Conservation (phyloP, 2,329 filamentous ascomycete species). For the Hypomyces perniciosus region DNA sequence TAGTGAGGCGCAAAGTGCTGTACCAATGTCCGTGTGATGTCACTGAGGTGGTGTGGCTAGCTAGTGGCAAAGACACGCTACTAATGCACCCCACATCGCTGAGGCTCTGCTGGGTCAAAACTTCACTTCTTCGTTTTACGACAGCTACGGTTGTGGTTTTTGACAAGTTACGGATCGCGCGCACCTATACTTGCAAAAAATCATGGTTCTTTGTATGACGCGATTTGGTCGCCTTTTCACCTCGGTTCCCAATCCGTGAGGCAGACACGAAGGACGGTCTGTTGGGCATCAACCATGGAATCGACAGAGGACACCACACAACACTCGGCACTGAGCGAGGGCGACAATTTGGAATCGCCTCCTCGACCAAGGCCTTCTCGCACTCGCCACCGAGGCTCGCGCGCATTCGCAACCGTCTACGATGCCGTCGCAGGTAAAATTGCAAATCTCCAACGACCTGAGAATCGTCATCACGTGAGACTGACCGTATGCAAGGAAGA, state of each 20-base stretch:
- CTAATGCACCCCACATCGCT: constrained; percentile 11
- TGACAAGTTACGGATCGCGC: no score
- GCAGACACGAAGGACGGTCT: neutral
- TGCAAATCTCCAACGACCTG: constrained; percentile 5
- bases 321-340: neutral
- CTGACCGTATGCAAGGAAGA: constrained; percentile 26
- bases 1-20: neutral
- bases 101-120: neutral
- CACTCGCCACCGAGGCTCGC: constrained; percentile 16
- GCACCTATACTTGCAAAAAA: neutral
- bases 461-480: constrained; percentile 13
- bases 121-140: no score
- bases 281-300: neutral
- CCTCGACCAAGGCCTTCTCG: neutral
- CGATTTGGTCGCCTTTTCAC: neutral
- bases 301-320: neutral
- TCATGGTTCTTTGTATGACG: neutral
- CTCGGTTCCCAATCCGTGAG: neutral
- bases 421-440: constrained; percentile 63
- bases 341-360: neutral
- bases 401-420: constrained; percentile 53
- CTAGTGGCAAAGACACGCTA: neutral
- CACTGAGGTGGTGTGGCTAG: neutral
- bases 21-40: constrained; percentile 5
- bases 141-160: no score